phyloP scores from a whole-genome alignment of 257 asterid genomes.

The Plantago elongata region DNA sequence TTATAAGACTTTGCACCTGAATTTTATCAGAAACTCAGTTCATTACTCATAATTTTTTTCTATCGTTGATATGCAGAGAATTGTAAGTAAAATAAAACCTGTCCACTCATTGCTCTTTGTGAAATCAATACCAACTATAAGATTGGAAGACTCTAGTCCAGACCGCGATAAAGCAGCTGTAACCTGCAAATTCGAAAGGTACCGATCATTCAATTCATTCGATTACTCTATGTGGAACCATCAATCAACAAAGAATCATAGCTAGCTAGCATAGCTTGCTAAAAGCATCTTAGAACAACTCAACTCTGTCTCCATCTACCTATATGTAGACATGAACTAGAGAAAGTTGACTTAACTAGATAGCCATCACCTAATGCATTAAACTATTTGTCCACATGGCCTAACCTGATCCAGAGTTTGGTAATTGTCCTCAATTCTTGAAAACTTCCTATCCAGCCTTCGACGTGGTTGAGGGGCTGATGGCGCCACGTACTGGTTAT shows the following conservation, averaged over 20 bases:
- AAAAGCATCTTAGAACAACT: too few species aligned
- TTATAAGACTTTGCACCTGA: conserved; percentile 39
- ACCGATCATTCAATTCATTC: neutral
- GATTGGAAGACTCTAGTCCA: conserved; percentile 51
- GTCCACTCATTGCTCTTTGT: conserved; percentile 63
- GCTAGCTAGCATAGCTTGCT: too few species aligned
- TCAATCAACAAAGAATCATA: neutral
- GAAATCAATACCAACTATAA: conserved; percentile 51
- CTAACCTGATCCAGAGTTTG: conserved; percentile 41
- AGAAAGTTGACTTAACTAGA: neutral
- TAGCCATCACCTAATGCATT: neutral
- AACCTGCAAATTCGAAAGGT: conserved; percentile 28
- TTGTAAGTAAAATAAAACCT: conserved; percentile 22
- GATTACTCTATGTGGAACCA: neutral
- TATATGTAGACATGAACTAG: neutral
- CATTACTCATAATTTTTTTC: too few species aligned
- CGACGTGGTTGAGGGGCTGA: conserved; percentile 14
- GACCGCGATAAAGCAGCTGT: conserved; percentile 41
- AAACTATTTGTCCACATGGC: conserved; percentile 1
- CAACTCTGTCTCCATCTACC: neutral
- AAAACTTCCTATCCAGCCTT: conserved; percentile 32
- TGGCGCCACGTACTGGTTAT: conserved; percentile 17
- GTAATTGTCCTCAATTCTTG: conserved; percentile 43
- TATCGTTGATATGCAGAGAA: too few species aligned
- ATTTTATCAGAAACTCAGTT: neutral